Evolutionary conservation across 495 filamentous ascomycete species (phyloP), one percentile per base, ranked within the genome.

Genomic region (Aspergillus biplanus): DNA sequence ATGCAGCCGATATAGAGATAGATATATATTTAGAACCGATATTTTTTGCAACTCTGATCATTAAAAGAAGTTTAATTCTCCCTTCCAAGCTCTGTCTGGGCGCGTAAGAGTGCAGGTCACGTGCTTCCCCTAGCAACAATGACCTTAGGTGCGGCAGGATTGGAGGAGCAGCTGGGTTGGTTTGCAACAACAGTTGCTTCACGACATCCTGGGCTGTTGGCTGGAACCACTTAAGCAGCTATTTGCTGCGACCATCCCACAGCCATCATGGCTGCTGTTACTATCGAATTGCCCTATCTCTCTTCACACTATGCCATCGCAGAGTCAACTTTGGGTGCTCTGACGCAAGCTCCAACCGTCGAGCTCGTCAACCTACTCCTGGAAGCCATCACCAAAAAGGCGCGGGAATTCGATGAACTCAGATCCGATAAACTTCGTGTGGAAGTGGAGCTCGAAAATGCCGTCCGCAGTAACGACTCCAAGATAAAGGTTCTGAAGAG

Each of bases 361-460:
- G 91, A 93, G 3, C 84, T 96, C 15, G 89, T 96, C 54, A 83
- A 82, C 52, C 76, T 82, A 37, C 80, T 97, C 33, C 78, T 97
- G 13, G 75, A 82, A 11, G 83, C 79, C 4, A 84, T 97, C 53
- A 82, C 86, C 27, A 79, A 80, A 33, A 96, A 92, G 75, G 90
- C 91, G 33, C 89, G 86, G 52, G 93, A 97, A 66, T 84, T 85
- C 66, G 92, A 97, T 66, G 84, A 87, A 44, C 75, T 94, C 13
- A 87, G 85, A 62, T 87, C 93, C 7, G 89, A 95, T 49, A 97
- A 96, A 74, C 83, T 96, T 49, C 89, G 89, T 56, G 73, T 90
- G 15, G 91, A 93, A 60, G 92, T 98, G n/a, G 95, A 98, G 78
- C 81, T 98, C 9, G 95, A 98, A 73, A 93, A 90, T 76, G 87